These are phyloP conservation scores for Rubia balearica DNA, from an alignment of 305 asterid species.

Conservation along the genomic window DNA sequence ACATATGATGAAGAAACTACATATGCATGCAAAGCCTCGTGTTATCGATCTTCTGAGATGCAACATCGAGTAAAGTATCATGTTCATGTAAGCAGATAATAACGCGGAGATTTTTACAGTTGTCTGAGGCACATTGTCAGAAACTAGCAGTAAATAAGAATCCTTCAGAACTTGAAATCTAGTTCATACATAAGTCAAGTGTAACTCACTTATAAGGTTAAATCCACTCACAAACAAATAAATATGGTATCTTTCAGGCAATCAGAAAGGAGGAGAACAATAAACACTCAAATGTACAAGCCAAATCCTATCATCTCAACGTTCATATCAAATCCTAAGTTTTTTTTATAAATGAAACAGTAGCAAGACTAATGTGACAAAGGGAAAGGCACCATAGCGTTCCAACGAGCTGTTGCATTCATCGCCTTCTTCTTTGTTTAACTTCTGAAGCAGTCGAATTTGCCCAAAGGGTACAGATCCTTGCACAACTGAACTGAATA, in stretches of 20 bases:
- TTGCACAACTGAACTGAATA: slow-evolving; percentile 54
- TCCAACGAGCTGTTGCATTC: slow-evolving; percentile 61
- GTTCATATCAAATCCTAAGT: not conserved
- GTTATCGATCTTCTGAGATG: not conserved
- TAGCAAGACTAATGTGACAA: not conserved
- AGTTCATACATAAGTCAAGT: not conserved
- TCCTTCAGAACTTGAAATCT: not conserved
- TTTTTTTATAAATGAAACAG: not conserved
- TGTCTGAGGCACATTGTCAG: not conserved
- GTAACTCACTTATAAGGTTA: not conserved
- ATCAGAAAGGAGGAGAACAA: not conserved
- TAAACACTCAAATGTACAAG: slow-evolving; percentile 1
- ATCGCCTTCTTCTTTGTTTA: not conserved
- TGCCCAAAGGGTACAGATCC: slow-evolving; percentile 56
- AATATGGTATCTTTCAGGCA: not conserved
- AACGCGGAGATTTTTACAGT: not conserved
- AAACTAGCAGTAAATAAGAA: not conserved
- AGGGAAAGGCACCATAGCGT: not conserved
- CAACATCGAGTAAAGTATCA: too few species aligned
- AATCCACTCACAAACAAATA: not conserved
- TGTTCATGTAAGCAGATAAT: not conserved
- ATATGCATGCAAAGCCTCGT: too few species aligned
- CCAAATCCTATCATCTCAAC: not conserved
- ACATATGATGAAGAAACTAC: too few species aligned
- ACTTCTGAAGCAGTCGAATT: slow-evolving; percentile 10